phyloP scores from a whole-genome alignment of 2,329 filamentous ascomycete species.

The Penicillium crustosum region DNA sequence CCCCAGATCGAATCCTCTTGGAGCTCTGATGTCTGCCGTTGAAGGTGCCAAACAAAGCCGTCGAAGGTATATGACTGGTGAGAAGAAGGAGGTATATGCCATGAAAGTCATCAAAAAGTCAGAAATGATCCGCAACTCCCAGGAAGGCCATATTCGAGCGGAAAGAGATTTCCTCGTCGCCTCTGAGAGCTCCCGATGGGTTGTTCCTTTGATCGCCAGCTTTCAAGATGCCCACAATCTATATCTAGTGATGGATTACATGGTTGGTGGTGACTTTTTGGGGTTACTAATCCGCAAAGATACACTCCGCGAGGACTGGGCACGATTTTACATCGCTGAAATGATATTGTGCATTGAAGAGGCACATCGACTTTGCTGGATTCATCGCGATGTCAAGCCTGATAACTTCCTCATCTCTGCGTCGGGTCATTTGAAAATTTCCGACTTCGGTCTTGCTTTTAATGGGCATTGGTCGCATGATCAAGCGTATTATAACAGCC shows the following conservation, averaged over 20 bases:
- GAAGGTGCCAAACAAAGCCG: conserved; percentile 28
- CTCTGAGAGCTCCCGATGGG: conserved; percentile 85
- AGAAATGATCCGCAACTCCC: conserved; percentile 84
- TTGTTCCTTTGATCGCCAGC: conserved; percentile 81
- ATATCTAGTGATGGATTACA: conserved; percentile 97
- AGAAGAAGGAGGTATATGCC: conserved; percentile 69
- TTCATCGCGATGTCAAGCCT: conserved; percentile 94
- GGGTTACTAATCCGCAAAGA: conserved; percentile 83
- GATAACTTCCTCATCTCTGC: conserved; percentile 94
- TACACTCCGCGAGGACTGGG: conserved; percentile 72
- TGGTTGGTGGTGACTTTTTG: conserved; percentile 94
- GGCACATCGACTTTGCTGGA: conserved; percentile 81
- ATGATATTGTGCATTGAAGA: conserved; percentile 96
- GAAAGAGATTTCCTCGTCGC: conserved; percentile 90
- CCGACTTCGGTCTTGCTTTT: conserved; percentile 93
- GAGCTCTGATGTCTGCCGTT: conserved; percentile 13
- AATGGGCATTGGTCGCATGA: conserved; percentile 95
- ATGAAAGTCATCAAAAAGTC: conserved; percentile 98
- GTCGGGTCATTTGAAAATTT: conserved; percentile 89
- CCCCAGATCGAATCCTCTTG: conserved; percentile 3
- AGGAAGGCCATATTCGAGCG: conserved; percentile 88
- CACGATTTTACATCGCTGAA: conserved; percentile 87
- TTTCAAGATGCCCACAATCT: conserved; percentile 84
- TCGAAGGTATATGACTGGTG: conserved; percentile 31
- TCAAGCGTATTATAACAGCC: conserved; percentile 78